Conservation (phyloP, 2,329 filamentous ascomycete species). For the Aspergillus bombycis region DNA sequence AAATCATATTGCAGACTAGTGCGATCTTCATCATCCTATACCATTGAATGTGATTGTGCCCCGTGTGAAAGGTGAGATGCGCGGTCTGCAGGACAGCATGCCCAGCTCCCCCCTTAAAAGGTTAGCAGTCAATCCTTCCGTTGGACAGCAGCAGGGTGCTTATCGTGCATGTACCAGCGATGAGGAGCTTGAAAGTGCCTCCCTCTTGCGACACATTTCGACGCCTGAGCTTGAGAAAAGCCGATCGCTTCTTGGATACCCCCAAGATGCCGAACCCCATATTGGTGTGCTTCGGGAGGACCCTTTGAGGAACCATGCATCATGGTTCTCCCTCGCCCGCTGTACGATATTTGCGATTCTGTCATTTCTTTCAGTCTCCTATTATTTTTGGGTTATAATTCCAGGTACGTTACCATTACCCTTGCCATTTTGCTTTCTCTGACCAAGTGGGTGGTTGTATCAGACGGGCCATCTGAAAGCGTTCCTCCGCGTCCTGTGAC, state of each 20-base stretch:
- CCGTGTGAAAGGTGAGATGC: slow-evolving; percentile 11
- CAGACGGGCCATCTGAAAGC: slow-evolving; percentile 16
- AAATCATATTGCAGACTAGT: background rate
- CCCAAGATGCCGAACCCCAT: slow-evolving; percentile 2
- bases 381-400: slow-evolving; percentile 15
- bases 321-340: slow-evolving; percentile 12
- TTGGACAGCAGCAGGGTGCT: background rate
- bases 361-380: slow-evolving; percentile 11
- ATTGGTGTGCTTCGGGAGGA: background rate
- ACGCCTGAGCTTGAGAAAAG: slow-evolving; percentile 13
- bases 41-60: background rate
- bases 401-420: slow-evolving; percentile 9
- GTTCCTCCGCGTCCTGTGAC: slow-evolving; percentile 21
- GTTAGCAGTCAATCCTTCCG: slow-evolving; percentile 6
- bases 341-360: slow-evolving; percentile 12
- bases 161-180: slow-evolving; percentile 7
- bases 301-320: background rate
- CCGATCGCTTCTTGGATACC: background rate
- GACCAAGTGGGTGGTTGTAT: slow-evolving; percentile 3
- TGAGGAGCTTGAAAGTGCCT: slow-evolving; percentile 9
- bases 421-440: background rate
- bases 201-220: slow-evolving; percentile 11
- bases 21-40: background rate
- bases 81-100: slow-evolving; percentile 5
- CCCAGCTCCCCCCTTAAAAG: slow-evolving; percentile 15